Percentiles rank a stretch among this genome's conserved stretches.
These are phyloP conservation scores for Phaffia australis DNA, from an alignment of 768 basidiomycete species.

Conservation along the genomic window DNA sequence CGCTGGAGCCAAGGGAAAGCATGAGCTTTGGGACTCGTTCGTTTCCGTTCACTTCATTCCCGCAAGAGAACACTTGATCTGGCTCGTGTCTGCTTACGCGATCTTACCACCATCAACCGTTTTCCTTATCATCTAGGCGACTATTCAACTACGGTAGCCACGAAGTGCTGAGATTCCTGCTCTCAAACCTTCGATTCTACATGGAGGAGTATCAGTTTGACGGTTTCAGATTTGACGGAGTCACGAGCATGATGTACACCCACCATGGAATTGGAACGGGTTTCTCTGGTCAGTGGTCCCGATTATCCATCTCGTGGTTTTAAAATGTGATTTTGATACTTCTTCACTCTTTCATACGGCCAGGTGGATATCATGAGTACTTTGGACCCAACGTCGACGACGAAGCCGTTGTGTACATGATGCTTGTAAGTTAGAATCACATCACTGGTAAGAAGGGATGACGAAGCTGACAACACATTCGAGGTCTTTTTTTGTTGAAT, in stretches of 20 bases:
- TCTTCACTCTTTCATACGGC: neutral
- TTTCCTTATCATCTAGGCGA: constrained; percentile 42
- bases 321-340: neutral
- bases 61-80: neutral
- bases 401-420: constrained; percentile 87
- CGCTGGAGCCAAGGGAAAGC: constrained; percentile 74
- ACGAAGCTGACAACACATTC: neutral
- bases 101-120: neutral
- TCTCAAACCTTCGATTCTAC: constrained; percentile 91
- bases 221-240: constrained; percentile 96
- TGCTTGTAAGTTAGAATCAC: constrained; percentile 59
- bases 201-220: constrained; percentile 93
- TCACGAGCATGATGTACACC: constrained; percentile 98
- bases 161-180: constrained; percentile 86
- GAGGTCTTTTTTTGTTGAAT: neutral
- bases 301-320: neutral
- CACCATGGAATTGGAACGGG: constrained; percentile 97
- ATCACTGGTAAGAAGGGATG: neutral
- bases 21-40: constrained; percentile 86
- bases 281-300: constrained; percentile 57
- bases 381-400: constrained; percentile 75
- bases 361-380: constrained; percentile 84
- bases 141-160: constrained; percentile 93
- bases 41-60: constrained; percentile 14
- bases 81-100: neutral